Conservation (phyloP, 2,329 filamentous ascomycete genomes). For the Paraphaeosphaeria minitans region DNA sequence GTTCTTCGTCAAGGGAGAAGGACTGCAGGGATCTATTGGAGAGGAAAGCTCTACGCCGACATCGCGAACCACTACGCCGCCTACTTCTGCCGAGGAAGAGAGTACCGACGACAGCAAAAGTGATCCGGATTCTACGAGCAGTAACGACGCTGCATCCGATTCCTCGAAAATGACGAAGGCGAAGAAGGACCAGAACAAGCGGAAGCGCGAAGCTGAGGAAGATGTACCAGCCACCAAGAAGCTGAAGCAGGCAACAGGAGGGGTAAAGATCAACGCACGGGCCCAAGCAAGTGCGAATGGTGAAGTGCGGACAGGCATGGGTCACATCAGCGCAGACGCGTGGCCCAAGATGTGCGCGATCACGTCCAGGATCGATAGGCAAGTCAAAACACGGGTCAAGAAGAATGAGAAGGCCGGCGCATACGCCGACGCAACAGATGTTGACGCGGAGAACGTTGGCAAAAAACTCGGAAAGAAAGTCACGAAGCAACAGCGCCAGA, state of each 20-base stretch:
- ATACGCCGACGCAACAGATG: background rate
- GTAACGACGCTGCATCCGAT: slow-evolving; percentile 18
- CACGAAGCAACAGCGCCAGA: slow-evolving; percentile 11
- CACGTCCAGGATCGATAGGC: background rate
- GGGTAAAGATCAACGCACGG: background rate
- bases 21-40: slow-evolving; percentile 72
- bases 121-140: background rate
- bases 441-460: slow-evolving; percentile 3
- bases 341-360: slow-evolving; percentile 7
- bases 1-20: slow-evolving; percentile 82
- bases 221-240: slow-evolving; percentile 18
- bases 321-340: slow-evolving; percentile 7
- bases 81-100: slow-evolving; percentile 28
- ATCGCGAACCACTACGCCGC: slow-evolving; percentile 32
- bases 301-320: slow-evolving; percentile 7
- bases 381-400: slow-evolving; percentile 15
- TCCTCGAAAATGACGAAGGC: slow-evolving; percentile 15
- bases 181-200: slow-evolving; percentile 30
- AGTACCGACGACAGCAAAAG: background rate
- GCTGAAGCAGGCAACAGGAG: slow-evolving; percentile 19
- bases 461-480: slow-evolving; percentile 11
- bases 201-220: slow-evolving; percentile 28
- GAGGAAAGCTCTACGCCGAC: slow-evolving; percentile 33
- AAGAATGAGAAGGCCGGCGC: slow-evolving; percentile 15
- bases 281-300: background rate